A percentile compares a stretch with the other conserved stretches of the same genome.
Evolutionary conservation across 73 alveolate species (phyloP).

Genomic region (Urostyla sp.): DNA sequence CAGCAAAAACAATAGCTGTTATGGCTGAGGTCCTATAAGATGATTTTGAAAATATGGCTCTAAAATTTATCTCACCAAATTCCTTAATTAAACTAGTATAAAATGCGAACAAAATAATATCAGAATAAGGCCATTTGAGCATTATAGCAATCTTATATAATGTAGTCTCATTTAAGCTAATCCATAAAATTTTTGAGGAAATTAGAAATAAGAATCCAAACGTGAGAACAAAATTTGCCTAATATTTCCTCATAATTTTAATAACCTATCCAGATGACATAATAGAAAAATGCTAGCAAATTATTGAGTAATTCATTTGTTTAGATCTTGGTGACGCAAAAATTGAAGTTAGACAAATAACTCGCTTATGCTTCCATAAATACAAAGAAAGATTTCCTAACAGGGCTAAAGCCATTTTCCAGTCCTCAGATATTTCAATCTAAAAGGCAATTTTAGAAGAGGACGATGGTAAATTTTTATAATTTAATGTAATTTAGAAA

Average conservation of each 20-base stretch:
- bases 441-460: conserved; percentile 41
- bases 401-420: background rate
- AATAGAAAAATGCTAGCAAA: background rate
- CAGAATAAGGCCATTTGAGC: conserved; percentile 41
- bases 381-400: conserved; percentile 15
- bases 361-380: conserved; percentile 8
- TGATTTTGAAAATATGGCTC: conserved; percentile 20
- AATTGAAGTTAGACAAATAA: conserved; percentile 36
- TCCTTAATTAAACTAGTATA: conserved; percentile 19
- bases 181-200: conserved; percentile 11
- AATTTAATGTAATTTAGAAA: too few species aligned
- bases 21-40: conserved; percentile 40
- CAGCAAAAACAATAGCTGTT: conserved; percentile 19
- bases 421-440: conserved; percentile 6
- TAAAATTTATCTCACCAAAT: conserved; percentile 14
- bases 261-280: conserved; percentile 33
- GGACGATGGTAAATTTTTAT: conserved; percentile 7
- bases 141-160: conserved; percentile 23
- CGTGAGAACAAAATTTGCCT: conserved; percentile 32
- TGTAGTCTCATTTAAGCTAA: conserved; percentile 22
- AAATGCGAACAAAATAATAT: conserved; percentile 30
- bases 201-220: conserved; percentile 9
- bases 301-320: conserved; percentile 3
- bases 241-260: conserved; percentile 4
- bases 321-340: conserved; percentile 10